Conservation (phyloP, 2,329 filamentous ascomycete species). For the Fusarium continuum region DNA sequence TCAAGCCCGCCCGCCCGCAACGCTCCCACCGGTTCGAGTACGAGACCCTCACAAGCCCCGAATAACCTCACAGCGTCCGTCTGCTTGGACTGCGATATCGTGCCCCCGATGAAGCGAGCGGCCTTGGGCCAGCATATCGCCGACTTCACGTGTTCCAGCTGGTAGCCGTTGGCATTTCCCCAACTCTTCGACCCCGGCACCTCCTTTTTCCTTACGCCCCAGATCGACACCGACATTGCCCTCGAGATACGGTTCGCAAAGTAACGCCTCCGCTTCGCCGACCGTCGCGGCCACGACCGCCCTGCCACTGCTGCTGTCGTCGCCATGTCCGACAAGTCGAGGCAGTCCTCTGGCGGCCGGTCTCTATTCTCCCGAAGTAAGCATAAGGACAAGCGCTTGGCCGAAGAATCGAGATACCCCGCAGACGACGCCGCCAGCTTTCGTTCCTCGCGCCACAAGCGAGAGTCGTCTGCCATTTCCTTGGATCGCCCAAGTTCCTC, state of each 20-base stretch:
- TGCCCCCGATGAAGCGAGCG: constrained; percentile 52
- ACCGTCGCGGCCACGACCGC: constrained; percentile 36
- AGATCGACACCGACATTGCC: constrained; percentile 23
- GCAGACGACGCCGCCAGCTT: constrained; percentile 69
- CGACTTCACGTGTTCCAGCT: constrained; percentile 48
- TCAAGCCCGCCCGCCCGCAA: constrained; percentile 27
- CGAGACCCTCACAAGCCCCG: constrained; percentile 14
- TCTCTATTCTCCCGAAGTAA: constrained; percentile 92
- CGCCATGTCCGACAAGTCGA: constrained; percentile 76
- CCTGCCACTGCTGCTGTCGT: constrained; percentile 29
- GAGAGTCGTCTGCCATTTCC: constrained; percentile 76
- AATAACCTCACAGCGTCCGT: constrained; percentile 18
- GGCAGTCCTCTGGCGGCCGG: constrained; percentile 78
- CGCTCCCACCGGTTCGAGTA: constrained; percentile 27
- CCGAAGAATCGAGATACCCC: constrained; percentile 66
- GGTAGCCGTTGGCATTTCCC: constrained; percentile 24
- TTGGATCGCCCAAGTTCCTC: constrained; percentile 73
- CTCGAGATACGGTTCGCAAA: constrained; percentile 31
- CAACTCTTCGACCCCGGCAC: constrained; percentile 8
- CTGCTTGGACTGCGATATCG: constrained; percentile 18
- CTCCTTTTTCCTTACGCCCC: constrained; percentile 15
- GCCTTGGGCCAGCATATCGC: constrained; percentile 50
- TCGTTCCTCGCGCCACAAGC: constrained; percentile 77
- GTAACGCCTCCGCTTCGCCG: constrained; percentile 22
- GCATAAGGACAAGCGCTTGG: constrained; percentile 74